Evolutionary conservation across 148 eudicot species (phyloP).

Genomic region (Simmondsia chinensis): DNA sequence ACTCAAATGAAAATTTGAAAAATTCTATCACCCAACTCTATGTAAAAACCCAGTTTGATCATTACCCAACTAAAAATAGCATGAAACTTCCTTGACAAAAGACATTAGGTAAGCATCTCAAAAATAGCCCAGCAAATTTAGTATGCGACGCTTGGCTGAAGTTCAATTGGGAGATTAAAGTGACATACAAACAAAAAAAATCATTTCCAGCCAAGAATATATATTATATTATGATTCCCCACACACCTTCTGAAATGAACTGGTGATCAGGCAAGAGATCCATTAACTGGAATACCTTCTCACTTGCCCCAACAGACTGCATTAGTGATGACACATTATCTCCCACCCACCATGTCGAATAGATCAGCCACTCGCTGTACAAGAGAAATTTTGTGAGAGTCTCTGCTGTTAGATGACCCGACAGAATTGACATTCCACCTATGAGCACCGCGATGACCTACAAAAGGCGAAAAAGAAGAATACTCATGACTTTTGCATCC

Average conservation of each 20-base stretch:
- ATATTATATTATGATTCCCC: no score
- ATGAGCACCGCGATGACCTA: slow-evolving; percentile 93
- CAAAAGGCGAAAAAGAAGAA: slow-evolving; percentile 11
- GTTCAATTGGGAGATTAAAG: no score
- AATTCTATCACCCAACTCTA: no score
- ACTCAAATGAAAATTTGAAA: no score
- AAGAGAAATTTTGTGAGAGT: slow-evolving; percentile 89
- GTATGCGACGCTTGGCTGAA: no score
- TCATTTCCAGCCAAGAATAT: no score
- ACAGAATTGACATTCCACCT: slow-evolving; percentile 89
- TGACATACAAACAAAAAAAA: no score
- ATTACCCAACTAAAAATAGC: no score
- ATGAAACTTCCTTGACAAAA: no score
- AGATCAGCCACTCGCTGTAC: slow-evolving; percentile 98
- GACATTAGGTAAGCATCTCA: no score
- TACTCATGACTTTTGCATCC: slow-evolving; percentile 12
- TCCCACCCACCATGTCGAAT: slow-evolving; percentile 98
- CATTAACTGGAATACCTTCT: slow-evolving; percentile 92
- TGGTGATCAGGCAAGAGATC: slow-evolving; percentile 76
- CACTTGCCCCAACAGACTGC: slow-evolving; percentile 99
- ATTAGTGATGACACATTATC: slow-evolving; percentile 89
- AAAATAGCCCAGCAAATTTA: no score
- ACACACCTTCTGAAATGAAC: slow-evolving; percentile 66
- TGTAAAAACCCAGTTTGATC: no score
- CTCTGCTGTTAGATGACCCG: slow-evolving; percentile 88